Conservation (phyloP, 345 rosid species). For the Moricandia arvensis region DNA sequence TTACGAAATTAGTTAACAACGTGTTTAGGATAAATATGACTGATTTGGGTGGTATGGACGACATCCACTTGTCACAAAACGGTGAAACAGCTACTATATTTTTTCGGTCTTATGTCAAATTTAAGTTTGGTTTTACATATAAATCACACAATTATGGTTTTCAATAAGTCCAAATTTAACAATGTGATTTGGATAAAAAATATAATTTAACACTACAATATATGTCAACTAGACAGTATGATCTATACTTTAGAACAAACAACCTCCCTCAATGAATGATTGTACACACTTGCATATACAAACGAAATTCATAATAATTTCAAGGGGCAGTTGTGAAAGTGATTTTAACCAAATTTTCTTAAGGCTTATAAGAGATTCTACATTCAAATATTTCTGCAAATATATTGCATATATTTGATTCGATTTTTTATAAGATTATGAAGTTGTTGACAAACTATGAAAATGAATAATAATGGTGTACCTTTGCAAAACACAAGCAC, state of each 20-base stretch:
- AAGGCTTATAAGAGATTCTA: background rate
- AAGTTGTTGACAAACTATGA: background rate
- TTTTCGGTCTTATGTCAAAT: constrained; percentile 1
- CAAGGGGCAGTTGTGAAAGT: constrained; percentile 27
- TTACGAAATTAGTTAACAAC: constrained; percentile 19
- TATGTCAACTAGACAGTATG: background rate
- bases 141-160: background rate
- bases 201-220: too few relatives aligned
- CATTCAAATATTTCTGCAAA: background rate
- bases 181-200: too few relatives aligned
- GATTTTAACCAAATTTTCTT: constrained; percentile 2
- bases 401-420: background rate
- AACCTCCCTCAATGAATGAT: constrained; percentile 3
- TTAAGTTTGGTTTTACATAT: background rate
- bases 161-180: too few relatives aligned
- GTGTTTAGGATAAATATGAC: constrained; percentile 14
- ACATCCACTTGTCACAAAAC: constrained; percentile 30
- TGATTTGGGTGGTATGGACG: constrained; percentile 15
- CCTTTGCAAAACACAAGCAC: background rate
- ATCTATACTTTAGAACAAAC: constrained; percentile 14
- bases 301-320: constrained; percentile 14
- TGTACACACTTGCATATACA: constrained; percentile 24
- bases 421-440: background rate
- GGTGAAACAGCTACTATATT: constrained; percentile 2
- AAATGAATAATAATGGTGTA: background rate